These are phyloP conservation scores for Agastache rugosa DNA, from an alignment of 257 asterid species.

Conservation along the genomic window DNA sequence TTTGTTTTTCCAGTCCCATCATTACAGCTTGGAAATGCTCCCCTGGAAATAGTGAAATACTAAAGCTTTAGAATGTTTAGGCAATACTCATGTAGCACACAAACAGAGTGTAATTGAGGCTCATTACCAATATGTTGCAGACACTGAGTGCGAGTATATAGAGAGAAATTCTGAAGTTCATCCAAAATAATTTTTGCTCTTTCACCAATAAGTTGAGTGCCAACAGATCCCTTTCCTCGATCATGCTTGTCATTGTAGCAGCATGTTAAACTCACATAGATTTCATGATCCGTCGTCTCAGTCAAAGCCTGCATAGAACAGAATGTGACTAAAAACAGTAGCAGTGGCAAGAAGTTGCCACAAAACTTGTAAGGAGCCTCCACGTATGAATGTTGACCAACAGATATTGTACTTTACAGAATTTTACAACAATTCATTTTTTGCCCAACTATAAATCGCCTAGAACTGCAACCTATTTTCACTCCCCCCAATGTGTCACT, in stretches of 20 bases:
- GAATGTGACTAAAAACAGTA: constrained; percentile 35
- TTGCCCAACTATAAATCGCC: background rate
- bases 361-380: constrained; percentile 23
- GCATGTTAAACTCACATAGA: constrained; percentile 79
- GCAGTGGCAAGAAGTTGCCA: constrained; percentile 27
- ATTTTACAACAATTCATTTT: constrained; percentile 13
- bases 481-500: background rate
- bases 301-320: constrained; percentile 64
- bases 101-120: constrained; percentile 18
- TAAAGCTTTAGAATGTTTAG: constrained; percentile 33
- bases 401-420: background rate
- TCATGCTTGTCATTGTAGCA: constrained; percentile 75
- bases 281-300: constrained; percentile 86
- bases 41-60: constrained; percentile 53
- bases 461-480: constrained; percentile 6
- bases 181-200: constrained; percentile 89
- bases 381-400: constrained; percentile 9
- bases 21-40: constrained; percentile 81
- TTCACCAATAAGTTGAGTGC: constrained; percentile 93
- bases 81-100: constrained; percentile 31
- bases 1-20: constrained; percentile 72
- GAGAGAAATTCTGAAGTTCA: constrained; percentile 74
- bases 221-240: constrained; percentile 84
- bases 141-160: constrained; percentile 75
- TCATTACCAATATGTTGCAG: constrained; percentile 84